Evolutionary conservation across 192 early-diverging fungal genomes (phyloP).

Genomic region (Backusella luteola): DNA sequence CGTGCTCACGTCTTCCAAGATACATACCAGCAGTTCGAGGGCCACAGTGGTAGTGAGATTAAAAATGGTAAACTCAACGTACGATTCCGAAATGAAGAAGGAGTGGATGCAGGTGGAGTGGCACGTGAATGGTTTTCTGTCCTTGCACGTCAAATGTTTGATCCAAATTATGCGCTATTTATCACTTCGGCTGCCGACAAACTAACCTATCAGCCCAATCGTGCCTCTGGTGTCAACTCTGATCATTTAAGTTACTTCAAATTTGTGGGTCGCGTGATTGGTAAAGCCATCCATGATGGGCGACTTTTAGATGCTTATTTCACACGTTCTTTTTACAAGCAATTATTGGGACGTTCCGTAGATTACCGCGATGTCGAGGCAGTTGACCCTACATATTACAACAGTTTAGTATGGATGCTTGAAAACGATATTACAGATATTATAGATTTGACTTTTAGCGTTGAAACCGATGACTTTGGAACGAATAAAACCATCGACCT

Average conservation of each 20-base stretch:
- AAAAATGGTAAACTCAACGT: slow-evolving; percentile 92
- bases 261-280: slow-evolving; percentile 97
- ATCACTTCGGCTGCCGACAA: slow-evolving; percentile 92
- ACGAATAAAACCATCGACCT: slow-evolving; percentile 79
- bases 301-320: slow-evolving; percentile 94
- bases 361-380: slow-evolving; percentile 98
- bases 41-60: slow-evolving; percentile 86
- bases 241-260: slow-evolving; percentile 95
- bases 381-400: slow-evolving; percentile 95
- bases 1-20: slow-evolving; percentile 94
- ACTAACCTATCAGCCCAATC: slow-evolving; percentile 97
- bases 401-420: slow-evolving; percentile 95
- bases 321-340: slow-evolving; percentile 98
- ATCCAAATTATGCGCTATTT: slow-evolving; percentile 98
- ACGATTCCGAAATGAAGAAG: slow-evolving; percentile 93
- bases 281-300: slow-evolving; percentile 97
- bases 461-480: slow-evolving; percentile 94
- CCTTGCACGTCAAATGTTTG: slow-evolving; percentile 95
- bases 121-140: slow-evolving; percentile 98
- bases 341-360: slow-evolving; percentile 87
- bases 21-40: slow-evolving; percentile 90
- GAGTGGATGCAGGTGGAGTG: slow-evolving; percentile 96
- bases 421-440: slow-evolving; percentile 95
- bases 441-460: slow-evolving; percentile 91
- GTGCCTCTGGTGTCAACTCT: slow-evolving; percentile 85